Conservation (phyloP, 441 rosid species). For the Rhodomyrtus psidioides region DNA sequence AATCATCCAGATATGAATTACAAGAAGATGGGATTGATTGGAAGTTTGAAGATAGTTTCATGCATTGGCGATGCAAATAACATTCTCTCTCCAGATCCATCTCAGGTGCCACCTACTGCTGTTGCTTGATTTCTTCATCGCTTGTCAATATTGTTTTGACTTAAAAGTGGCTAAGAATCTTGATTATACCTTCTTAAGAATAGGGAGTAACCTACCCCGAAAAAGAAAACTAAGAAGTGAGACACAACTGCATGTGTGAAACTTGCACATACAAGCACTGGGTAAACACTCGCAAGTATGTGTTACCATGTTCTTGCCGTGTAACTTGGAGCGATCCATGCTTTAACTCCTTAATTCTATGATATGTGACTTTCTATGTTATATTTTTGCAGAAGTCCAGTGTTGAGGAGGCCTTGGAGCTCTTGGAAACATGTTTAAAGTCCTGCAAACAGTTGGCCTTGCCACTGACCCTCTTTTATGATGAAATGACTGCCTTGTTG, state of each 20-base stretch:
- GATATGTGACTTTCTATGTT: background rate
- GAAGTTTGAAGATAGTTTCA: slow-evolving; percentile 62
- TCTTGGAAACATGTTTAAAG: slow-evolving; percentile 56
- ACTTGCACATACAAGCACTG: background rate
- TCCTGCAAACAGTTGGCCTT: slow-evolving; percentile 60
- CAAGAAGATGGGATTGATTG: slow-evolving; percentile 86
- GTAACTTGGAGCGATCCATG: background rate
- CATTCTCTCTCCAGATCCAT: slow-evolving; percentile 16
- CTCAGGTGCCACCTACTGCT: slow-evolving; percentile 25
- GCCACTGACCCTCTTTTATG: slow-evolving; percentile 58
- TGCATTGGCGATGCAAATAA: slow-evolving; percentile 46
- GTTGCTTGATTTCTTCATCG: background rate
- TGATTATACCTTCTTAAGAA: background rate
- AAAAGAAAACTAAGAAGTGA: background rate
- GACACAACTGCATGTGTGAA: background rate
- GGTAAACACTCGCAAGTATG: background rate
- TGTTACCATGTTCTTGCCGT: background rate
- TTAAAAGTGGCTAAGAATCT: background rate
- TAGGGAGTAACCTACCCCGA: background rate
- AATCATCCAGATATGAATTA: slow-evolving; percentile 70
- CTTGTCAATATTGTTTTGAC: background rate
- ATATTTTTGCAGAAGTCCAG: slow-evolving; percentile 43
- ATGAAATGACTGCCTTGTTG: slow-evolving; percentile 56
- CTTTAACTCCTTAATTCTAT: background rate
- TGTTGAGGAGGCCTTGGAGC: slow-evolving; percentile 71